Conservation (phyloP, 768 basidiomycete genomes). For the Coprinopsis strossmayeri region DNA sequence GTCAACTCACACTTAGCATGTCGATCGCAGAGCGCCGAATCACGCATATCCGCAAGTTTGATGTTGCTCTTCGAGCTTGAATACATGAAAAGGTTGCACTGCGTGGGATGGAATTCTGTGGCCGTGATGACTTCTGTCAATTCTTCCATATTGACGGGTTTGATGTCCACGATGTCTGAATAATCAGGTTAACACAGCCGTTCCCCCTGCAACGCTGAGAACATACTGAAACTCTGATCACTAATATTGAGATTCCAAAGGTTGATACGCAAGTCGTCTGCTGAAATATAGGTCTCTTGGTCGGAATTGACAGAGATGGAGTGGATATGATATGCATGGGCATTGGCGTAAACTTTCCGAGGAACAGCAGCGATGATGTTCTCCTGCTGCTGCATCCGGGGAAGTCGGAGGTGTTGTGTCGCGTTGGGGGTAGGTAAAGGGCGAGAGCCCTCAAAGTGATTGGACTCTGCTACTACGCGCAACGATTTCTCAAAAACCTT, state of each 20-base stretch:
- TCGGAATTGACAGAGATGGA: slow-evolving; percentile 99
- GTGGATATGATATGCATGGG: slow-evolving; percentile 99
- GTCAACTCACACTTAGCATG: slow-evolving; percentile 84
- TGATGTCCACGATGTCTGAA: slow-evolving; percentile 98
- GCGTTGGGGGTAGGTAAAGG: slow-evolving; percentile 55
- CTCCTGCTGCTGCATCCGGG: slow-evolving; percentile 90
- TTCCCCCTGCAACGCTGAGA: not conserved
- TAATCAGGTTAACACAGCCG: not conserved
- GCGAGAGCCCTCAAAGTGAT: slow-evolving; percentile 78
- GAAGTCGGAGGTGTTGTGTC: slow-evolving; percentile 67
- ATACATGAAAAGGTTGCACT: slow-evolving; percentile 99
- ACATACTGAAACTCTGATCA: slow-evolving; percentile 98
- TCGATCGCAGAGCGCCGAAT: slow-evolving; percentile 92
- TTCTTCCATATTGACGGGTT: slow-evolving; percentile 99
- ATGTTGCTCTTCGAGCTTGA: slow-evolving; percentile 99
- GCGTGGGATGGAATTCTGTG: slow-evolving; percentile 95
- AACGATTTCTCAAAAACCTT: slow-evolving; percentile 99
- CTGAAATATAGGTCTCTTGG: slow-evolving; percentile 98
- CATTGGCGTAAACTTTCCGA: slow-evolving; percentile 97
- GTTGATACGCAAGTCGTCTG: slow-evolving; percentile 97
- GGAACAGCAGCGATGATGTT: slow-evolving; percentile 98
- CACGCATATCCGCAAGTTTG: slow-evolving; percentile 99
- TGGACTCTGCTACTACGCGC: slow-evolving; percentile 94
- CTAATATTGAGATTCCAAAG: slow-evolving; percentile 98
- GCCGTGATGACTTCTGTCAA: slow-evolving; percentile 99